phyloP scores from a whole-genome alignment of 345 rosid genomes.

The Heritiera littoralis region DNA sequence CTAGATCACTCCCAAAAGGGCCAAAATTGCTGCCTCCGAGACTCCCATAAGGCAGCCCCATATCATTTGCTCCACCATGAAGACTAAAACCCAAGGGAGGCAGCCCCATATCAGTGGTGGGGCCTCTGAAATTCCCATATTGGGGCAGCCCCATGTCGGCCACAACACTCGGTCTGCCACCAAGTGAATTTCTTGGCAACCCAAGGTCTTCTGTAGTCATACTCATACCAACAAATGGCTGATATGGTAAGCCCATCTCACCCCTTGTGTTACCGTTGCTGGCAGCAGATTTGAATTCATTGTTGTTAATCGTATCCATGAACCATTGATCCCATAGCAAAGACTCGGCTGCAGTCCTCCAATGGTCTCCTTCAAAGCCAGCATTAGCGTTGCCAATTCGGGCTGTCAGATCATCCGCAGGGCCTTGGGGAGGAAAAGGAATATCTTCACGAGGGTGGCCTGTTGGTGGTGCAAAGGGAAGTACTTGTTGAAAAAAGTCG shows the following conservation, averaged over 20 bases:
- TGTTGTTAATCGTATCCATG: conserved; percentile 9
- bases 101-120: not conserved
- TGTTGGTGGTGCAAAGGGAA: not conserved
- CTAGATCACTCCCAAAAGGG: not conserved
- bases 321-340: conserved; percentile 6
- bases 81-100: not conserved
- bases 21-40: not conserved
- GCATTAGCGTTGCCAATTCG: too few species aligned
- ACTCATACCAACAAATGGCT: not conserved
- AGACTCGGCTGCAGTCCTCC: not conserved
- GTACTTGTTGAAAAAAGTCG: conserved; percentile 17
- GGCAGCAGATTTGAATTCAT: not conserved
- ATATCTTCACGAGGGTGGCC: not conserved
- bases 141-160: not conserved
- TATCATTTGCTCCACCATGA: not conserved
- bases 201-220: not conserved
- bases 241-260: not conserved
- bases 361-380: not conserved
- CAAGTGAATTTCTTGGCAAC: not conserved
- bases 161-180: not conserved
- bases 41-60: not conserved
- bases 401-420: not conserved
- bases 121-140: not conserved
- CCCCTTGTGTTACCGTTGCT: not conserved
- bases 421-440: not conserved